Evolutionary conservation across 306 rosid species (phyloP).

Genomic region (Vachellia collinsii): DNA sequence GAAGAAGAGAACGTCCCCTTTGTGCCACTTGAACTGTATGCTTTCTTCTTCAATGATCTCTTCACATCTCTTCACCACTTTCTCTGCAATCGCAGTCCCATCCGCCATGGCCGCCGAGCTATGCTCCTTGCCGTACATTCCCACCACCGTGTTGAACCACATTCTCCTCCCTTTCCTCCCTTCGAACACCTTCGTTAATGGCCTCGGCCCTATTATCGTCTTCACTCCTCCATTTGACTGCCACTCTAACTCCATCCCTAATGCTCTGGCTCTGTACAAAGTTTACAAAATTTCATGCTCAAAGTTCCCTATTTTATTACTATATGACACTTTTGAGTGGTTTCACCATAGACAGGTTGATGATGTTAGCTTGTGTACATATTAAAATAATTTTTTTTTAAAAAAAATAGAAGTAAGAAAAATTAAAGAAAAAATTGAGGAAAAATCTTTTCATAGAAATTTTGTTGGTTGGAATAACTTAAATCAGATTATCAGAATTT

Average conservation of each 20-base stretch:
- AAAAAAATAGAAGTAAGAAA: too few relatives aligned
- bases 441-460: too few relatives aligned
- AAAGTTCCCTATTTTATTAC: neutral
- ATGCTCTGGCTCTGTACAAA: slow-evolving; percentile 55
- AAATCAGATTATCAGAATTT: too few relatives aligned
- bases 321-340: neutral
- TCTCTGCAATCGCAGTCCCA: slow-evolving; percentile 63
- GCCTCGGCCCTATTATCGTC: slow-evolving; percentile 61
- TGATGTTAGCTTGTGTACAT: too few relatives aligned
- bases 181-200: slow-evolving; percentile 71
- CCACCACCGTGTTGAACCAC: slow-evolving; percentile 87
- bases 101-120: slow-evolving; percentile 84
- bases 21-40: slow-evolving; percentile 87
- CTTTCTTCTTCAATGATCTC: slow-evolving; percentile 90
- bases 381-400: too few relatives aligned
- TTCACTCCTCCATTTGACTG: slow-evolving; percentile 60
- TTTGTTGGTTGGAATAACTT: too few relatives aligned
- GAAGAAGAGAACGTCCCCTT: slow-evolving; percentile 84
- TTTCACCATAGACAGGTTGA: neutral
- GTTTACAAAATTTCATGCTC: neutral
- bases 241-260: slow-evolving; percentile 88
- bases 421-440: too few relatives aligned
- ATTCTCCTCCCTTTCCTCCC: slow-evolving; percentile 79
- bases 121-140: slow-evolving; percentile 78
- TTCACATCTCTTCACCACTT: slow-evolving; percentile 74